A percentile compares a stretch with the other conserved stretches of the same genome.
phyloP scores from a whole-genome alignment of 352 stramenopile species.

The Globisporangium paddicum region DNA sequence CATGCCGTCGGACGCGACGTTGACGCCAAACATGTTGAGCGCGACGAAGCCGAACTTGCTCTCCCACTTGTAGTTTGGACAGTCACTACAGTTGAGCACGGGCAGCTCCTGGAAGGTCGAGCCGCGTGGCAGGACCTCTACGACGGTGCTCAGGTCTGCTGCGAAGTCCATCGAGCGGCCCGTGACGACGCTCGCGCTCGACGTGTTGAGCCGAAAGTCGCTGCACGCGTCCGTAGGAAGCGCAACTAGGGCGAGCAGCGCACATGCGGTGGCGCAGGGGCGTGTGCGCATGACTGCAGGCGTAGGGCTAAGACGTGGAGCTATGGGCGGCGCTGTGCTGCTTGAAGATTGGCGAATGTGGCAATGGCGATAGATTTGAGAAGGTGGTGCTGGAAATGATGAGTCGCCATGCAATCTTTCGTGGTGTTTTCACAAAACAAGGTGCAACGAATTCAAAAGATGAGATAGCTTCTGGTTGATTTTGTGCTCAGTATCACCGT shows the following conservation, averaged over 20 bases:
- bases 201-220: conserved; percentile 52
- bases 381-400: too few species aligned
- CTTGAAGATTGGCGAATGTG: too few species aligned
- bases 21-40: conserved; percentile 50
- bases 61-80: conserved; percentile 38
- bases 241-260: background rate
- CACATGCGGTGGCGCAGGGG: background rate
- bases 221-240: conserved; percentile 25
- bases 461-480: too few species aligned
- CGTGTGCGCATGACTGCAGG: too few species aligned
- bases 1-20: conserved; percentile 44
- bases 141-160: conserved; percentile 31
- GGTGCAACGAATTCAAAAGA: too few species aligned
- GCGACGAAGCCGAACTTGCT: conserved; percentile 42
- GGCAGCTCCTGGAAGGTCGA: conserved; percentile 46
- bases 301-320: too few species aligned
- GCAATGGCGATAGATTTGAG: too few species aligned
- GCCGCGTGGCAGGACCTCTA: conserved; percentile 46
- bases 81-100: conserved; percentile 28
- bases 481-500: too few species aligned
- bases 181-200: conserved; percentile 26
- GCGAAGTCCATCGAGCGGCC: conserved; percentile 58
- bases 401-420: too few species aligned
- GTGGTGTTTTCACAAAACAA: too few species aligned
- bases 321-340: too few species aligned